phyloP scores from a whole-genome alignment of 1,284 basidiomycete genomes.

The Papiliotrema fonsecae region DNA sequence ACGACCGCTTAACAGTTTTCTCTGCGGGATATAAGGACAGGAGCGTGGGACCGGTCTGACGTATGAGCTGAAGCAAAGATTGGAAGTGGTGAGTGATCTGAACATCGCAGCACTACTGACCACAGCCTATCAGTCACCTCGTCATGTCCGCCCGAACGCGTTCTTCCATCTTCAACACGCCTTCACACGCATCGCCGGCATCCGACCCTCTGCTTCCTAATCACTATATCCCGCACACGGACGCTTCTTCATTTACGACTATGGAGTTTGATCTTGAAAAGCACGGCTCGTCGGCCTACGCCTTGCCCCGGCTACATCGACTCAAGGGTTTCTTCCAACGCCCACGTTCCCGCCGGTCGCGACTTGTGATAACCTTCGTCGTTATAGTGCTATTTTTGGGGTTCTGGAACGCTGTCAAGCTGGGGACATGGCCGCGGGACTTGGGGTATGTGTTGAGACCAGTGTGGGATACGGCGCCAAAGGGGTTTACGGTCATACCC shows the following conservation, averaged over 20 bases:
- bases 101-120: too few species aligned
- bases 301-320: not conserved
- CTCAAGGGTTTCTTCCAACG: too few species aligned
- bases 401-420: too few species aligned
- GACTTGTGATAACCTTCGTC: not conserved
- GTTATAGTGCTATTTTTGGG: slow-evolving; percentile 5
- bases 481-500: slow-evolving; percentile 13
- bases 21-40: too few species aligned
- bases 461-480: slow-evolving; percentile 24
- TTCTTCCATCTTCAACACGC: not conserved
- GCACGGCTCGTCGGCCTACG: not conserved
- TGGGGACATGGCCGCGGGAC: slow-evolving; percentile 20
- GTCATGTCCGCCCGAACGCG: not conserved
- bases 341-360: too few species aligned
- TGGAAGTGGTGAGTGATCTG: too few species aligned
- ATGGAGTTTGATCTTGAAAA: not conserved
- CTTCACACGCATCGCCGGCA: not conserved
- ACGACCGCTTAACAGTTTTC: too few species aligned
- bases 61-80: too few species aligned
- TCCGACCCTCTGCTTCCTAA: not conserved
- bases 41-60: too few species aligned
- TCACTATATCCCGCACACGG: not conserved
- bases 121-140: too few species aligned
- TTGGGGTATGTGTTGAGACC: slow-evolving; percentile 27
- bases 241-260: not conserved